Percentiles rank a stretch among this genome's conserved stretches.
phyloP scores from a whole-genome alignment of 2,329 filamentous ascomycete species.

The Pseudocercospora vitis region DNA sequence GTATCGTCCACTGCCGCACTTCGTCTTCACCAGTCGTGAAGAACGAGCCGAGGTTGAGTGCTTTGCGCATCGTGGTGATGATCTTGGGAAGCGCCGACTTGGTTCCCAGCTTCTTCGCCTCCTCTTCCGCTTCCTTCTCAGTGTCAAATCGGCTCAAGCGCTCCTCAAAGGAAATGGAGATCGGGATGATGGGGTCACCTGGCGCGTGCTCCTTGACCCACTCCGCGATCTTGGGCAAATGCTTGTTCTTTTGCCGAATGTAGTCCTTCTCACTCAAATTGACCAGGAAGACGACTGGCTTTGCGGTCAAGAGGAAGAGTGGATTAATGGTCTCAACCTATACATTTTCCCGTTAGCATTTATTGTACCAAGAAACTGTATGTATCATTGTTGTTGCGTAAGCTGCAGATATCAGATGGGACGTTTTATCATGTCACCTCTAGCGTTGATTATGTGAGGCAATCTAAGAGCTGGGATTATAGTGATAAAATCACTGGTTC shows the following conservation, averaged over 20 bases:
- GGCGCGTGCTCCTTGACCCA: conserved; percentile 91
- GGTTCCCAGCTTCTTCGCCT: conserved; percentile 83
- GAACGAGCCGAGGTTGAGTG: conserved; percentile 86
- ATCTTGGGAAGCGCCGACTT: conserved; percentile 91
- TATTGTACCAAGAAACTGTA: too few species aligned
- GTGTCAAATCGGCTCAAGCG: conserved; percentile 77
- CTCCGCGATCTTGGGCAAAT: conserved; percentile 86
- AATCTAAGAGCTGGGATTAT: conserved; percentile 99
- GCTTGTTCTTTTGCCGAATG: conserved; percentile 99
- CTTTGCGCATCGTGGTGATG: conserved; percentile 88
- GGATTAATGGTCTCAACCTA: conserved; percentile 99
- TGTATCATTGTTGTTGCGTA: not conserved
- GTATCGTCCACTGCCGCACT: conserved; percentile 97
- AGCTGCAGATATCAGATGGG: conserved; percentile 42
- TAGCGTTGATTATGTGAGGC: conserved; percentile 69
- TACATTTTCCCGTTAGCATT: too few species aligned
- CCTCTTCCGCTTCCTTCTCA: conserved; percentile 74
- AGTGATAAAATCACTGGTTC: conserved; percentile 96
- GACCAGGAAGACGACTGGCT: conserved; percentile 94
- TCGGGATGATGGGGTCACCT: conserved; percentile 87
- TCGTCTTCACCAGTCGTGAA: conserved; percentile 96
- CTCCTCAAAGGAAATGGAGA: conserved; percentile 92
- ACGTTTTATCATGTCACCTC: conserved; percentile 86
- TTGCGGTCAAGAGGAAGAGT: conserved; percentile 89
- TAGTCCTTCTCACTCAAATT: conserved; percentile 97